Base-by-base conservation (phyloP, 768 basidiomycete genomes). In the Leccinum pellstonianum region DNA sequence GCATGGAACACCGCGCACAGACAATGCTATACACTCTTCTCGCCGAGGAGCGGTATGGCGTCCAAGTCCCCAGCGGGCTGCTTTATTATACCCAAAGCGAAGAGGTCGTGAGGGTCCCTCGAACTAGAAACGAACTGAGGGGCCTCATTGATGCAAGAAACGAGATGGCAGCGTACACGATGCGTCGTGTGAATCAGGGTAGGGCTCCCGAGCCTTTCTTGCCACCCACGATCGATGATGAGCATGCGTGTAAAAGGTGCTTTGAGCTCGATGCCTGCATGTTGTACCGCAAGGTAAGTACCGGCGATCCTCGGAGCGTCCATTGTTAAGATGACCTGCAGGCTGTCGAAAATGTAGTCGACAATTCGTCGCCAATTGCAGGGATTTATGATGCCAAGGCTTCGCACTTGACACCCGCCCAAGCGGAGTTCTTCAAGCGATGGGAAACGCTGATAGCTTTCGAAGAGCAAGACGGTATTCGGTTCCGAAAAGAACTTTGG, bases 11-110 rank as follows among this genome's bases (percentile, higher is more conserved):
- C 73, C 89, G 97, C 38, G 97, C 97, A 0, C 97, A 99, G 74
- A 99, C 97, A 1, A 95, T 98, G 88, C 77, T 99, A 4, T 99
- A 99, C 72, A 96, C 94, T 1, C 78, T 98, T 5, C 80, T 99
- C 1, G 85, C 94, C 66, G 84, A 86, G 41, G 95, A 98, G 70
- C 84, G 96, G n/a, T 98, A 98, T 67, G 92, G 87, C 5, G 82
- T 84, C 5, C 83, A 88, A 21, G 86, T 97, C 9, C 81, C 86
- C 1, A 85, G 87, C 7, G 97, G 97, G 14, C 77, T 99, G 49
- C 80, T 99, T 33, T 98, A 93, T 69, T 99, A 99, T 71, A 95
- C 95, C 1, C 95, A 97, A 72, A 87, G 84, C 64, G 91, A 94
- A 60, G 87, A 93, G 60, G 86, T 97, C 47, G 84, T 94, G 9